A percentile compares a stretch with the other conserved stretches of the same genome.
Evolutionary conservation across 2,329 filamentous ascomycete genomes (phyloP).

Genomic region (Calonectria pseudoturangicola): DNA sequence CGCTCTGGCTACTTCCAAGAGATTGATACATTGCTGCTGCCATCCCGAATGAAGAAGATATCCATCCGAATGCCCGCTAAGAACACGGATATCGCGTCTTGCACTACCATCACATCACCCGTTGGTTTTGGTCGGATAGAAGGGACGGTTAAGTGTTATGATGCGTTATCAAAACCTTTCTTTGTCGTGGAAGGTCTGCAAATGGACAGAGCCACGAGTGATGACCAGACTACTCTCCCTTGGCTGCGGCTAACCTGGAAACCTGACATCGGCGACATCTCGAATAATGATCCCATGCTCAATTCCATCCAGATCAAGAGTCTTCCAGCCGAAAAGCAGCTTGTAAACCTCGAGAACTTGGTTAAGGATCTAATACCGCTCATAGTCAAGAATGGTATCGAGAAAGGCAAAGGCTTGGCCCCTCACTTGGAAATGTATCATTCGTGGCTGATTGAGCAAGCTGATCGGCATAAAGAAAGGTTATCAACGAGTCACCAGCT

Average conservation of each 20-base stretch:
- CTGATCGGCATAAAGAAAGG: not conserved
- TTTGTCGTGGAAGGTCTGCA: slow-evolving; percentile 49
- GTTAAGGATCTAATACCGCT: slow-evolving; percentile 50
- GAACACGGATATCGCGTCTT: slow-evolving; percentile 46
- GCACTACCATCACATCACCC: slow-evolving; percentile 46
- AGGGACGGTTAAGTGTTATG: slow-evolving; percentile 48
- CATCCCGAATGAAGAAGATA: slow-evolving; percentile 49
- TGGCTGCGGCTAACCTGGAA: slow-evolving; percentile 50
- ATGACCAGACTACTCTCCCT: slow-evolving; percentile 47
- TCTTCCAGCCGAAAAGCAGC: slow-evolving; percentile 50
- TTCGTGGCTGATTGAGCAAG: slow-evolving; percentile 21
- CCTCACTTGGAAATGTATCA: not conserved
- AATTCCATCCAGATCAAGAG: slow-evolving; percentile 50
- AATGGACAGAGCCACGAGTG: slow-evolving; percentile 49
- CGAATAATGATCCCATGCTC: slow-evolving; percentile 45
- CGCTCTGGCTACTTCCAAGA: slow-evolving; percentile 50
- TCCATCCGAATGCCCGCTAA: slow-evolving; percentile 49
- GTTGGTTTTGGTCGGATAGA: slow-evolving; percentile 48
- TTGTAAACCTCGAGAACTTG: slow-evolving; percentile 48
- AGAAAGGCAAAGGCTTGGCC: slow-evolving; percentile 19
- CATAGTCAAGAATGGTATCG: slow-evolving; percentile 42
- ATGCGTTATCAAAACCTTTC: slow-evolving; percentile 44
- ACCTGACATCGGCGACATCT: slow-evolving; percentile 52
- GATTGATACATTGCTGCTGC: slow-evolving; percentile 49
- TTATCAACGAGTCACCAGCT: not conserved